phyloP scores from a whole-genome alignment of 306 rosid species.

The Cyclanthera cordifolia region DNA sequence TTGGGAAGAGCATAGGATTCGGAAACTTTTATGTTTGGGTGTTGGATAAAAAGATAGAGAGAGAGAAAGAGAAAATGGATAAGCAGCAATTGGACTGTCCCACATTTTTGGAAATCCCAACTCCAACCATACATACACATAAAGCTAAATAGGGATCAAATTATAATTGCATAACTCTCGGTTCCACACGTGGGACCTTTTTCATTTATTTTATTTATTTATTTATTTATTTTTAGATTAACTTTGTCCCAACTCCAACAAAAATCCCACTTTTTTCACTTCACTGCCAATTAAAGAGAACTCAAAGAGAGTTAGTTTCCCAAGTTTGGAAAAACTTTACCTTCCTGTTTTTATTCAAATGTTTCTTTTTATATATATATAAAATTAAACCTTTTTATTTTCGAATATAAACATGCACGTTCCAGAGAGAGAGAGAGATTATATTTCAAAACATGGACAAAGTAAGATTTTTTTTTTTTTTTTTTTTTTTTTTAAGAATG shows the following conservation, averaged over 20 bases:
- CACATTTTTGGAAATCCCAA: slow-evolving; percentile 63
- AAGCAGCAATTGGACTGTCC: slow-evolving; percentile 26
- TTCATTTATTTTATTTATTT: no score
- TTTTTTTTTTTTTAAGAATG: not conserved
- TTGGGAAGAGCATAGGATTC: slow-evolving; percentile 74
- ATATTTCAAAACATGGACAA: not conserved
- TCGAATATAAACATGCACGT: not conserved
- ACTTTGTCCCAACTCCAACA: slow-evolving; percentile 15
- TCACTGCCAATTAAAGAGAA: not conserved
- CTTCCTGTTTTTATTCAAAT: not conserved
- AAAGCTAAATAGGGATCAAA: slow-evolving; percentile 12
- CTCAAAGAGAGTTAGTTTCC: not conserved
- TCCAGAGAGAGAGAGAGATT: not conserved
- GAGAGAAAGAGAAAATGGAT: slow-evolving; percentile 2
- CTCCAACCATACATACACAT: not conserved
- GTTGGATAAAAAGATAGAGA: slow-evolving; percentile 37
- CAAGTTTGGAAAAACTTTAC: not conserved
- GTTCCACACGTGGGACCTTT: slow-evolving; percentile 85
- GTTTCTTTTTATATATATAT: not conserved
- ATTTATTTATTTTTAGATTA: not conserved
- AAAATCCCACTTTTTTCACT: slow-evolving; percentile 17
- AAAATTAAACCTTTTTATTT: not conserved
- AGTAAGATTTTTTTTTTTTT: not conserved
- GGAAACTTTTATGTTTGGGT: slow-evolving; percentile 39
- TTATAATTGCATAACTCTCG: slow-evolving; percentile 20